Evolutionary conservation across 345 rosid species (phyloP), one percentile per base, ranked within the genome.

Genomic region (Populus ilicifolia): DNA sequence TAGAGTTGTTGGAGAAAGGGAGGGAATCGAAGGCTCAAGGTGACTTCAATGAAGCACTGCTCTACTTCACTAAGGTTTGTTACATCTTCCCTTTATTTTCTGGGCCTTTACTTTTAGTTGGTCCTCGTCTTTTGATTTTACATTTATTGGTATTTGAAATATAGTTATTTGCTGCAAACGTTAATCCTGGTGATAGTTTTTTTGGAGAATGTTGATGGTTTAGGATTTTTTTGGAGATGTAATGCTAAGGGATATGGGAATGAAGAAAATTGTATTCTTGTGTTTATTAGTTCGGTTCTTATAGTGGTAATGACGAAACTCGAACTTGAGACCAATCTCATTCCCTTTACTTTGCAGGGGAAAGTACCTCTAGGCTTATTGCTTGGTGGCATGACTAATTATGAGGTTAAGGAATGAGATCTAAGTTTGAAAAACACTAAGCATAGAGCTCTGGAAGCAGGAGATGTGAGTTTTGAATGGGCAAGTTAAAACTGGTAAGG

Each of bases 11-110:
- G 80, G 90, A 88, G 73, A 85, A 77, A 84, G 90, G 83, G 17
- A 77, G 84, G 79, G 85, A 89, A 62, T 84, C 85, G 78, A 87
- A 89, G 85, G 87, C 90, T 50, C 78, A 77, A 35, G 89, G 93
- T 54, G 89, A 89, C 81, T 89, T 89, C 33, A 74, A 29, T 33
- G 21, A 67, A 61, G 90, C 90, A 56, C 89, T 89, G 77, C 66
- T 76, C n/a, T 88, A 81, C 86, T 89, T 88, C 79, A 89, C 88
- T 76, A 80, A n/a, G 83, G 90, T 88, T 23, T 23, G 39, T 56
- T 14, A 9, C 33, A 23, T 35, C n/a, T n/a, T 13, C 14, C 67
- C 20, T 33, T 6, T 25, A 11, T 61, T 38, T 50, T 30, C 41
- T 71, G 69, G 66, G 17, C 8, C 5, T 13, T 44, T 33, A 3